Evolutionary conservation across 345 rosid genomes (phyloP), one percentile per base, ranked within the genome.

Genomic region (Cardamine chenopodiifolia): DNA sequence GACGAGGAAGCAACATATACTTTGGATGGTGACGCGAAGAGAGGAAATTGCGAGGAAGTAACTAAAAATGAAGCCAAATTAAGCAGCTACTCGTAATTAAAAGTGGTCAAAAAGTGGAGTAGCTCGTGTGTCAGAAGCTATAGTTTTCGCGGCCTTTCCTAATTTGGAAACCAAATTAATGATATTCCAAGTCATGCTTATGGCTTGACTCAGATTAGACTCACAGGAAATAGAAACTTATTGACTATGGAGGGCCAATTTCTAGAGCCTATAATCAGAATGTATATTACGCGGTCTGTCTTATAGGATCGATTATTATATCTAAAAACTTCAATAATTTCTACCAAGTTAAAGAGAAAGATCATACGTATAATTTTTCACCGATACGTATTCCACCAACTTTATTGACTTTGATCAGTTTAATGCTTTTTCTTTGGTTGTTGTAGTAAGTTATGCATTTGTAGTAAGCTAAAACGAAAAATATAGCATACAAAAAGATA

Each of bases 11-110:
- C 58, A 45, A 34, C 50, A 17, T 22, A 45, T 48, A 26, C 44
- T 8, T 47, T 22, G 50, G 65, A 64, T 47, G 50, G 50, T 74
- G 66, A 74, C 66, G 18, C 20, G 35, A 55, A 23, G 66, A 45
- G 39, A 47, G 60, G 78, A 66, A 66, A 66, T 28, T 34, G 12
- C 60, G 67, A 57, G 66, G 59, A 66, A 34, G 15, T 9, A 22
- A 64, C 17, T 31, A 25, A 25, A 25, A 23, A 23, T 15, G 52
- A 44, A 17, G 18, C 28, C 57, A 19, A 19, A 17, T 22, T 40
- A 35, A 17, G 62, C 23, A 15, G 34, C 53, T 29, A 14, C 19
- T 9, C 0, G 66, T 31, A 15, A 42, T 10, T 0, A 31, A 19
- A 66, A 20, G 59, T 71, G 13, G 45, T 67, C 23, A 53, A 71